phyloP scores from a whole-genome alignment of 805 yeast genomes.

The Groenewaldozyma tartarivorans region DNA sequence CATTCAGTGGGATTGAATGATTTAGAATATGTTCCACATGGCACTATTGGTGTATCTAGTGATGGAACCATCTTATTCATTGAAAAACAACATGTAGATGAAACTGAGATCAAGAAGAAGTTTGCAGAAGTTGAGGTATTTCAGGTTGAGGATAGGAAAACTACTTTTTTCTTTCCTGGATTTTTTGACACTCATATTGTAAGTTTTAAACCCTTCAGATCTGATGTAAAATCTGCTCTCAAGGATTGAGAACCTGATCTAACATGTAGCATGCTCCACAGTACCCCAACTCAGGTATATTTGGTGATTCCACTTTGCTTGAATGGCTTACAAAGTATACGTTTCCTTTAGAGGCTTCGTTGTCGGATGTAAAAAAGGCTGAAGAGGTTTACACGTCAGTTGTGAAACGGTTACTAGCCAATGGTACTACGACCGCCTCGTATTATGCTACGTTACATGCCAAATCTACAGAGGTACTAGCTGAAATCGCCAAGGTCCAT shows the following conservation, averaged over 20 bases:
- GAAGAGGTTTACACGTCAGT: constrained; percentile 53
- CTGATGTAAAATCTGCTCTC: neutral
- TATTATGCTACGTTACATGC: constrained; percentile 86
- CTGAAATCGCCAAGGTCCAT: constrained; percentile 49
- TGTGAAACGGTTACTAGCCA: constrained; percentile 54
- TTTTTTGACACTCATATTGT: constrained; percentile 68
- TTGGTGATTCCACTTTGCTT: constrained; percentile 72
- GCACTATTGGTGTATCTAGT: constrained; percentile 54
- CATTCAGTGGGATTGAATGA: constrained; percentile 13
- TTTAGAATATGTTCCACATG: constrained; percentile 45
- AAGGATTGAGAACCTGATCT: neutral
- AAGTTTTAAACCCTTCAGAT: constrained; percentile 1
- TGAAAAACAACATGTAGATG: constrained; percentile 18
- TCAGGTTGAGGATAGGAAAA: neutral
- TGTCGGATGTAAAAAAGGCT: constrained; percentile 48
- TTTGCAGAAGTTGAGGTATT: neutral
- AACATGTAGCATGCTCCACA: constrained; percentile 61
- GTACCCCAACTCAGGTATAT: constrained; percentile 73
- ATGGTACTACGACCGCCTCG: constrained; percentile 89
- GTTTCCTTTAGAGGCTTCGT: constrained; percentile 74
- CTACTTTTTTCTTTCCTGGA: constrained; percentile 67
- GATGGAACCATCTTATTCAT: constrained; percentile 45
- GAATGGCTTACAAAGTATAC: constrained; percentile 88
- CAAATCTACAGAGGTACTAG: constrained; percentile 65
- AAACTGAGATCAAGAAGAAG: constrained; percentile 22